Evolutionary conservation across 1,139 yeast genomes (phyloP).

Genomic region (Debaryomyces udenii): DNA sequence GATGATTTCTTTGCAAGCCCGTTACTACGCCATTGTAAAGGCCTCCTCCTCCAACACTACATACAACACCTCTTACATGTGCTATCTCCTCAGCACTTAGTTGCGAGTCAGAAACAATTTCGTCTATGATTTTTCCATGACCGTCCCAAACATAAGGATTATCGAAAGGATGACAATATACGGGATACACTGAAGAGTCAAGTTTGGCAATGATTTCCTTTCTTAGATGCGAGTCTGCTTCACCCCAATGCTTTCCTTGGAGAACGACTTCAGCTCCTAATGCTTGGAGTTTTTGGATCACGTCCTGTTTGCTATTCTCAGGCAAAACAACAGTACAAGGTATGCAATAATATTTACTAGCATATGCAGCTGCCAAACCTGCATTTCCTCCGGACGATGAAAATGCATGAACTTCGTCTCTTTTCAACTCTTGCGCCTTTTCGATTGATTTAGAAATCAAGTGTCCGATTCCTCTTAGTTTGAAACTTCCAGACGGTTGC

Average conservation of each 20-base stretch:
- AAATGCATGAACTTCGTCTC: constrained; percentile 48
- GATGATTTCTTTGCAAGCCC: constrained; percentile 50
- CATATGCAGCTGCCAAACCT: constrained; percentile 73
- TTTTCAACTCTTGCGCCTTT: constrained; percentile 20
- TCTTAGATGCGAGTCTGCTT: constrained; percentile 60
- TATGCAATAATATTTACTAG: constrained; percentile 47
- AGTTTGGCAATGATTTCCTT: constrained; percentile 35
- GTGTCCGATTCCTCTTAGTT: constrained; percentile 65
- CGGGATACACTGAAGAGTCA: constrained; percentile 34
- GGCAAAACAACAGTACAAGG: constrained; percentile 74
- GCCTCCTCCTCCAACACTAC: constrained; percentile 81
- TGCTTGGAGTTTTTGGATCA: constrained; percentile 33
- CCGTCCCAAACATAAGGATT: constrained; percentile 70
- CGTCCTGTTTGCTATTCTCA: constrained; percentile 37
- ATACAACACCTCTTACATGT: constrained; percentile 58
- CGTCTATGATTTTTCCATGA: constrained; percentile 62
- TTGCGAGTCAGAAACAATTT: constrained; percentile 43
- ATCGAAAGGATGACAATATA: constrained; percentile 75
- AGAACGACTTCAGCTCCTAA: constrained; percentile 59
- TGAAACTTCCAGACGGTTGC: constrained; percentile 77
- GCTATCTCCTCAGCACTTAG: constrained; percentile 26
- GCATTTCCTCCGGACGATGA: constrained; percentile 81
- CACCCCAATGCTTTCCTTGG: constrained; percentile 63
- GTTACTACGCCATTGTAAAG: constrained; percentile 62
- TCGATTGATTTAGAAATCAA: constrained; percentile 37